A percentile compares a stretch with the other conserved stretches of the same genome.
Conservation (phyloP, 345 rosid genomes). For the Rhizophora mangle region DNA sequence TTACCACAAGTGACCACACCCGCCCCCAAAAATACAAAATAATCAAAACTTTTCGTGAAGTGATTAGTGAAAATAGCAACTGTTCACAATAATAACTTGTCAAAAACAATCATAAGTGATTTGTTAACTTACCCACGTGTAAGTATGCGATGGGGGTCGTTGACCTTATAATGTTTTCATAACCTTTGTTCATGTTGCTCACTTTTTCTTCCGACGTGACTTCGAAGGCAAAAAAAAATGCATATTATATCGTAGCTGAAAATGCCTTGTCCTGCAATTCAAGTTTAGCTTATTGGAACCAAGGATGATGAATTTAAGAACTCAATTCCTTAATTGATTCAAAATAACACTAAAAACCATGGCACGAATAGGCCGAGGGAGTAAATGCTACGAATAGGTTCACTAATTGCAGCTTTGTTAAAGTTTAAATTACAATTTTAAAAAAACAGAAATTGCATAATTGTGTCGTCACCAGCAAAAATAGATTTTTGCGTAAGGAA, state of each 20-base stretch:
- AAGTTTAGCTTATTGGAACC: no score
- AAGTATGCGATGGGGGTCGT: constrained; percentile 1
- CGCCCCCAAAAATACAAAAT: not conserved
- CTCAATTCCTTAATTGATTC: no score
- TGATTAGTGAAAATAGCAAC: not conserved
- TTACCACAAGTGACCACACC: no score
- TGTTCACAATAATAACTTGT: not conserved
- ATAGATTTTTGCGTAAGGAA: not conserved
- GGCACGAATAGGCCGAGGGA: no score
- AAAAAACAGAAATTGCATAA: not conserved
- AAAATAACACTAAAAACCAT: no score
- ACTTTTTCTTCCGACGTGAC: not conserved
- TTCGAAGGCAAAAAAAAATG: constrained; percentile 2
- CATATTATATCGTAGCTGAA: not conserved
- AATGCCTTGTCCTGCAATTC: no score
- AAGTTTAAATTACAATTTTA: no score
- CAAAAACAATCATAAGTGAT: not conserved
- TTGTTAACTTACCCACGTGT: constrained; percentile 18
- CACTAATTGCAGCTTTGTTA: no score
- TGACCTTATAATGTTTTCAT: not conserved
- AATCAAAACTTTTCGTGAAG: not conserved
- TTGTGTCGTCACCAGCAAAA: not conserved
- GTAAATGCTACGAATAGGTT: no score
- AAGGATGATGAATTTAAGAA: no score
- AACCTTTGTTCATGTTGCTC: not conserved